Percentiles rank a stretch among this genome's conserved stretches.
phyloP scores from a whole-genome alignment of 495 filamentous ascomycete species.

The Hypoxylon trugodes region DNA sequence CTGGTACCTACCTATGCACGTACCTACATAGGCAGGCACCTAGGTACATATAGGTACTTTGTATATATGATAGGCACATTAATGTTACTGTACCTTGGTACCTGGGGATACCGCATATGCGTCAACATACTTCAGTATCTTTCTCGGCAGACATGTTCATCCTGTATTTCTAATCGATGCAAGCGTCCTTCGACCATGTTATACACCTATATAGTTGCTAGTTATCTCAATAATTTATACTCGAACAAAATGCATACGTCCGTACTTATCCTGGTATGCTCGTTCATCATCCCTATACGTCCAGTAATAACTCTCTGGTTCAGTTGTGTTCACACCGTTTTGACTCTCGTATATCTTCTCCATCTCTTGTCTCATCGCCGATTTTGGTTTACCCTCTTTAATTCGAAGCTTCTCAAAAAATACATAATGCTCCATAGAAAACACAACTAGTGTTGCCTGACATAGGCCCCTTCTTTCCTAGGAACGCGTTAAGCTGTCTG shows the following conservation, averaged over 20 bases:
- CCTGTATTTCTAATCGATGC: too few species aligned
- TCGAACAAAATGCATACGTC: slow-evolving; percentile 4
- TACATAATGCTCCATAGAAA: slow-evolving; percentile 57
- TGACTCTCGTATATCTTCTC: slow-evolving; percentile 49
- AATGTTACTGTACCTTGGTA: not conserved
- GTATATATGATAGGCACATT: not conserved
- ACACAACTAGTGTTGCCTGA: slow-evolving; percentile 51
- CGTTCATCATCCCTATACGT: slow-evolving; percentile 3
- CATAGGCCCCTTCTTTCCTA: slow-evolving; percentile 52
- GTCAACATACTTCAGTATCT: too few species aligned
- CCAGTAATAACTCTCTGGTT: not conserved
- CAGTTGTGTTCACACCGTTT: slow-evolving; percentile 5
- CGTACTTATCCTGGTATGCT: not conserved
- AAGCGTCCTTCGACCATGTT: too few species aligned
- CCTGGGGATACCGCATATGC: not conserved
- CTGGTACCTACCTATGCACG: too few species aligned
- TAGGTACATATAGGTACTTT: not conserved
- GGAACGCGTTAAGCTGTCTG: slow-evolving; percentile 50
- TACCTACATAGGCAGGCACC: not conserved
- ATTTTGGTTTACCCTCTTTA: slow-evolving; percentile 58
- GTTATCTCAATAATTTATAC: too few species aligned
- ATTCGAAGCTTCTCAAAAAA: slow-evolving; percentile 65
- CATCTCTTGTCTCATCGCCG: slow-evolving; percentile 55
- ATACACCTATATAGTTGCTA: not conserved
- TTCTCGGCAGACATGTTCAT: too few species aligned